phyloP scores from a whole-genome alignment of 208 protist species.

The Acanthamoeba polyphaga region DNA sequence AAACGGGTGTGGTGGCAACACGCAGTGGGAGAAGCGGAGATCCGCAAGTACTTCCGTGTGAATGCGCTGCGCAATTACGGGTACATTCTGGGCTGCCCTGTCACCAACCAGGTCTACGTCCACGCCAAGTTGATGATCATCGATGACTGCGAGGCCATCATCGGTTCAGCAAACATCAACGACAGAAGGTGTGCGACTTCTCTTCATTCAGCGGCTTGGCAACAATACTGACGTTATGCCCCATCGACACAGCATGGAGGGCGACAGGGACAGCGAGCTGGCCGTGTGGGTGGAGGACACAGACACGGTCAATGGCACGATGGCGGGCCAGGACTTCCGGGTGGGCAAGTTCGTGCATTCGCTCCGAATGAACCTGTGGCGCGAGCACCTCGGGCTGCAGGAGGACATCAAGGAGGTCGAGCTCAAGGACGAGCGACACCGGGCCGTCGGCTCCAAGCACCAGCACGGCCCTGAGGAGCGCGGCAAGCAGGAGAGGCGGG shows the following conservation, averaged over 20 bases:
- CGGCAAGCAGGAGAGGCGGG: not conserved
- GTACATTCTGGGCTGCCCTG: slow-evolving; percentile 33
- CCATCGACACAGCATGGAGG: slow-evolving; percentile 82
- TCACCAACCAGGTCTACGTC: slow-evolving; percentile 85
- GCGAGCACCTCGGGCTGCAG: slow-evolving; percentile 81
- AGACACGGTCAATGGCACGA: slow-evolving; percentile 39
- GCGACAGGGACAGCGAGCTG: slow-evolving; percentile 81
- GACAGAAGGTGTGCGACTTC: slow-evolving; percentile 74
- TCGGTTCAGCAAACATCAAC: slow-evolving; percentile 87
- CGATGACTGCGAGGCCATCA: slow-evolving; percentile 81
- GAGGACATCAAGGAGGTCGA: slow-evolving; percentile 43
- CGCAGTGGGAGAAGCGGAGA: not conserved
- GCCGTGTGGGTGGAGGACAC: slow-evolving; percentile 76
- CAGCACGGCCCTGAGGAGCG: slow-evolving; percentile 12
- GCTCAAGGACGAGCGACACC: slow-evolving; percentile 52
- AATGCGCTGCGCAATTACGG: slow-evolving; percentile 79
- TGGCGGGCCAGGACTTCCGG: slow-evolving; percentile 74
- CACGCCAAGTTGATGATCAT: slow-evolving; percentile 86
- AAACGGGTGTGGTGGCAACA: not conserved
- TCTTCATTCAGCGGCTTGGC: no score
- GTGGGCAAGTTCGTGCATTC: slow-evolving; percentile 75
- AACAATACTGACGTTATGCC: no score
- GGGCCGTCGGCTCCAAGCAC: slow-evolving; percentile 45
- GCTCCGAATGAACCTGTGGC: slow-evolving; percentile 79
- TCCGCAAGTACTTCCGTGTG: slow-evolving; percentile 79